Evolutionary conservation across 139 green algal species (phyloP).

Genomic region (Tetradesmus obliquus): DNA sequence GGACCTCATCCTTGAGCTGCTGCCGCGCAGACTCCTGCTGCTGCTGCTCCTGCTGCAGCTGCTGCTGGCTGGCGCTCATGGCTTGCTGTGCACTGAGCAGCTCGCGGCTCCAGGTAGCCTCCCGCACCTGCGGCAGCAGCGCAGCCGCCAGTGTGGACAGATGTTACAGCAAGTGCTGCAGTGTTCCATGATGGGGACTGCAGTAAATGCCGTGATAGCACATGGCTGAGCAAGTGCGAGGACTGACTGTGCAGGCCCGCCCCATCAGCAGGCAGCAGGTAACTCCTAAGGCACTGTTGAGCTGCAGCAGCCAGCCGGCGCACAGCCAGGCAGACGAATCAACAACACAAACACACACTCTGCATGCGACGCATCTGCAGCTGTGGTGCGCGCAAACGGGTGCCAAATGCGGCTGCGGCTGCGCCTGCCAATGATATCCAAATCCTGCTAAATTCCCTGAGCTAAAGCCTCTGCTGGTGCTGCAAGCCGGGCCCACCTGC

Average conservation of each 20-base stretch:
- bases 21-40: not conserved
- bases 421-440: not conserved
- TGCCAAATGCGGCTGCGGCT: not conserved
- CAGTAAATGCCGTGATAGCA: too few relatives aligned
- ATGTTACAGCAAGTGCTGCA: too few relatives aligned
- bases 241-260: too few relatives aligned
- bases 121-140: not conserved
- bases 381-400: too few relatives aligned
- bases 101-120: not conserved
- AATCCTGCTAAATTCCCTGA: too few relatives aligned
- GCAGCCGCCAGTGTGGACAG: too few relatives aligned
- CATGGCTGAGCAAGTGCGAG: too few relatives aligned
- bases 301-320: too few relatives aligned
- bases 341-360: not conserved
- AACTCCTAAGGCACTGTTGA: too few relatives aligned
- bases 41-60: slow-evolving; percentile 28
- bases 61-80: slow-evolving; percentile 17
- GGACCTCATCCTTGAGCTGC: not conserved
- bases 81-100: not conserved
- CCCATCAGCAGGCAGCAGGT: too few relatives aligned
- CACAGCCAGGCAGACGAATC: not conserved
- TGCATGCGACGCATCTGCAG: not conserved
- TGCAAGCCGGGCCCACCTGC: not conserved
- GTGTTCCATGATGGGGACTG: too few relatives aligned
- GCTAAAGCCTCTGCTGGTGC: too few relatives aligned